Conservation (phyloP, 768 basidiomycete species). For the Clitopilus passeckerianus region DNA sequence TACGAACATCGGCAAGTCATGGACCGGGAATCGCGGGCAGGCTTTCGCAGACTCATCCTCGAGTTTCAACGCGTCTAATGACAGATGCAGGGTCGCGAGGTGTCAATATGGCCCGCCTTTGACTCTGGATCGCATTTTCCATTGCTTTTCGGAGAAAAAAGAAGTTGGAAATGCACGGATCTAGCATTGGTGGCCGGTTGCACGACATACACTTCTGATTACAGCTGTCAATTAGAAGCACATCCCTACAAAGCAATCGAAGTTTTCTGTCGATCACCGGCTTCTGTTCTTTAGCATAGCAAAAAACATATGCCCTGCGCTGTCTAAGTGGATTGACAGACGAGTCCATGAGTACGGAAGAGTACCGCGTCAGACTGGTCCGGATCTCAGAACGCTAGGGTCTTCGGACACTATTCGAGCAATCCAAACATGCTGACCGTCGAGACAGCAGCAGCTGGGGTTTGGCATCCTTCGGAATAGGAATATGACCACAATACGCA, state of each 20-base stretch:
- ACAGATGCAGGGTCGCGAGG: neutral
- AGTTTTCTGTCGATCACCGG: neutral
- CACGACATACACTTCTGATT: neutral
- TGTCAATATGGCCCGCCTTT: neutral
- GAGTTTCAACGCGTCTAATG: neutral
- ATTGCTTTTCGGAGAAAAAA: neutral
- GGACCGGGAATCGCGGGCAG: neutral
- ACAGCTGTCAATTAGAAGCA: neutral
- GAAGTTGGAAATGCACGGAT: neutral
- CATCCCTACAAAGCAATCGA: neutral
- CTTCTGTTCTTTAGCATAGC: neutral
- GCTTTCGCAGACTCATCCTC: neutral
- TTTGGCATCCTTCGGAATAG: conserved; percentile 50
- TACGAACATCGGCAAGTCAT: neutral
- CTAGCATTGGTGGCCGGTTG: neutral
- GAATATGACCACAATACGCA: conserved; percentile 78
- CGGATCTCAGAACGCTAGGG: neutral
- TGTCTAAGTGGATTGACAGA: neutral
- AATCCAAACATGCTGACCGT: conserved; percentile 71
- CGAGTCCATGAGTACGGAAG: too few species aligned
- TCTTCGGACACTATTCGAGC: conserved; percentile 22
- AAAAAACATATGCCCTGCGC: neutral
- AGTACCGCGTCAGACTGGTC: too few species aligned
- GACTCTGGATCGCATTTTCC: neutral
- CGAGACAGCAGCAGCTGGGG: conserved; percentile 51